Base-by-base conservation (phyloP, 768 basidiomycete species). In the Psilocybe subaeruginosa region DNA sequence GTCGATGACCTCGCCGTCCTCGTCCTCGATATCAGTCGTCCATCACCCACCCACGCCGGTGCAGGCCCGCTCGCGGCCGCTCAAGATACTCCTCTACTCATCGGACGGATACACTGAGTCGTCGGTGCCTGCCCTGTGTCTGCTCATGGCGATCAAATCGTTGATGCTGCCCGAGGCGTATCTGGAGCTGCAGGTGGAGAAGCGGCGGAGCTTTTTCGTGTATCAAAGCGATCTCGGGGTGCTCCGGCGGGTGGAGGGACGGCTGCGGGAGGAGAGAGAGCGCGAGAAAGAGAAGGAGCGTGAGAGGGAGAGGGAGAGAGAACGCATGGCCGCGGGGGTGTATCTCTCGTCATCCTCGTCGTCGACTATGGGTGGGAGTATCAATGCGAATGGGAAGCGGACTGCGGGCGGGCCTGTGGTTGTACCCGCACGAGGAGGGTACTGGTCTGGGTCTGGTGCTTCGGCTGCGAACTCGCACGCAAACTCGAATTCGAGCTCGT, bases 41-140 rank as follows among this genome's bases (percentile, higher is more conserved):
- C 23, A 23, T 19, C 64, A 60, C 23, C 67, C 70, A 7, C 60
- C 67, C 30, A 69, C 72, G 33, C 68, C 74, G 58, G 62, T 68
- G 11, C 66, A 71, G 41, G 65, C 73, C 30, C 84, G 81, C 62
- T 83, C 84, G 30, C 79, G 82, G 31, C 91, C 90, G 4, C 77
- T 88, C 57, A 92, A 93, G 70, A 77, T 95, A 57, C 82, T 95
- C 63, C 73, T 95, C 30, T 92, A 93, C 73, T 91, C 89, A 16
- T 84, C 89, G 16, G 94, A 96, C 72, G 94, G 93, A 52, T 95
- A 97, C 77, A 98, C 97, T 23, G 96, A 98, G 74, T 91, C 92
- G 8, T 91, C 90, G 27, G 87, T 96, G 5, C 87, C 94, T 55
- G 95, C 95, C 19, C 80, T 98, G 56, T 86, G 87, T 64, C 84